Base-by-base conservation (phyloP, 1,139 yeast species). In the Yamadazyma buinensis region DNA sequence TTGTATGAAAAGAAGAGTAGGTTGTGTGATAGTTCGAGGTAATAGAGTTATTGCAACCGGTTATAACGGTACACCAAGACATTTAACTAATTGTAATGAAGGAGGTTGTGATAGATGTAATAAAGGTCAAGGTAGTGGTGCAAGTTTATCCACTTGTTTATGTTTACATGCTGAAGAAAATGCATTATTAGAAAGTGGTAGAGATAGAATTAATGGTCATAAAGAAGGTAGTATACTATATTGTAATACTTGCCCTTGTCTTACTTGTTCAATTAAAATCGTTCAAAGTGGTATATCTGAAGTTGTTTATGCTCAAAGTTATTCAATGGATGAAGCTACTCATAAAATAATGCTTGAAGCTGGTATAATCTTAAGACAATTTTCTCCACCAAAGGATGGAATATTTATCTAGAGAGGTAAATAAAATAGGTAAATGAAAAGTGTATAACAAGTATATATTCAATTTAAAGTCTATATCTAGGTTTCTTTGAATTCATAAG, bases 141-240 rank as follows among this genome's bases (percentile, higher is more conserved):
- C 71, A 3, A 61, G 57, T 1, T 64, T 92, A 29, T 74, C 84
- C 1, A 87, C 97, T 0, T 92, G 99, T 57, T 62, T 92, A 35
- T 92, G 98, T 57, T 63, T 92, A 26, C 99, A 92, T 57, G 98
- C 98, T 0, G 98, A 92, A 54, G 99, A 92, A 51, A 92, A 94
- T 57, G 98, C 98, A 0, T 65, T 92, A 28, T 61, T 94, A 35
- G 98, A 92, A 55, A 86, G 97, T 10, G 98, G 98, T 1, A 71
- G 97, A 43, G 95, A 85, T 45, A 67, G 98, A 39, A 76, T 88
- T 14, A 37, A 39, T 10, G 49, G 49, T 7, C 38, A 29, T 23
- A 37, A 33, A 20, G 63, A 57, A 30, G 50, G 50, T 13, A 83
- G 85, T n/a, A 80, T 77, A 0, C 61, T 92, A 37, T 92, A 92